Conservation (phyloP, 2,329 filamentous ascomycete species). For the Fusarium hainanense region DNA sequence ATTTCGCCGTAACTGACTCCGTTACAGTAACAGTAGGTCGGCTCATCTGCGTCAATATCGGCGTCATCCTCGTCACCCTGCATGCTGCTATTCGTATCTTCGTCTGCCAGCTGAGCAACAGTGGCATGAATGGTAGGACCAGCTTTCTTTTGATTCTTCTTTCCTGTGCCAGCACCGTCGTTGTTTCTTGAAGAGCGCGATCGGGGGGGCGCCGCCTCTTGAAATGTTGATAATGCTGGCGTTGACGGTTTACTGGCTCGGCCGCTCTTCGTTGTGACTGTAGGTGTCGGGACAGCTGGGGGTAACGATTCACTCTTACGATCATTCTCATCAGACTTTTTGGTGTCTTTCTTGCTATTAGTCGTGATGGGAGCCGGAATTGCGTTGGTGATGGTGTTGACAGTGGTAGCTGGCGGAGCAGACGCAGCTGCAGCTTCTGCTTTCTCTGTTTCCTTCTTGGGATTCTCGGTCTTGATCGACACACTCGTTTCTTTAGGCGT, state of each 20-base stretch:
- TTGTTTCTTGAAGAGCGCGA: conserved; percentile 64
- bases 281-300: conserved; percentile 53
- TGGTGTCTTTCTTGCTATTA: conserved; percentile 58
- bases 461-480: conserved; percentile 48
- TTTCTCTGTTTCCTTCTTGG: conserved; percentile 51
- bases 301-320: conserved; percentile 60
- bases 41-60: conserved; percentile 76
- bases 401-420: conserved; percentile 44
- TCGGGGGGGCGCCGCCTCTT: conserved; percentile 66
- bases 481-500: conserved; percentile 59
- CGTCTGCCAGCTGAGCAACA: conserved; percentile 53
- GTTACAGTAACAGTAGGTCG: conserved; percentile 83
- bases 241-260: conserved; percentile 75
- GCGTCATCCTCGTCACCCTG: conserved; percentile 59
- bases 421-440: conserved; percentile 40
- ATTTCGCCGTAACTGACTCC: conserved; percentile 85
- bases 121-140: conserved; percentile 54
- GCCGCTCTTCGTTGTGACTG: conserved; percentile 72
- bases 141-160: conserved; percentile 70
- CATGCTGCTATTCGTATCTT: conserved; percentile 57
- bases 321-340: conserved; percentile 53
- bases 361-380: conserved; percentile 5
- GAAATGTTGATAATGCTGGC: conserved; percentile 68
- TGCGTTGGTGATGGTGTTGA: background rate
- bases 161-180: conserved; percentile 58